Evolutionary conservation across 1,284 basidiomycete genomes (phyloP).

Genomic region (Cryptococcus sp.): DNA sequence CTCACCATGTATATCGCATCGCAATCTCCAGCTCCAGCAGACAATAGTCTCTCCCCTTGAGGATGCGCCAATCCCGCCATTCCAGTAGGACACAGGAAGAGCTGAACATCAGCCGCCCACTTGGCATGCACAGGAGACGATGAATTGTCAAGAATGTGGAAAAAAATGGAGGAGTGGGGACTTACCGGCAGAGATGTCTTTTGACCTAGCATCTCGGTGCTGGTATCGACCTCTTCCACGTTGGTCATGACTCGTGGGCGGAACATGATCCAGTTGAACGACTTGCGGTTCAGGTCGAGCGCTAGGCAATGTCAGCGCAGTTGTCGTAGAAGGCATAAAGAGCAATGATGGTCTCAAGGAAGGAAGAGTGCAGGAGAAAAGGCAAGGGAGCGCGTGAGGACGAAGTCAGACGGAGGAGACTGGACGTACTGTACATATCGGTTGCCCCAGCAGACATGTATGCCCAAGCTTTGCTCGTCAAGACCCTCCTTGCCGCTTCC

Average conservation of each 20-base stretch:
- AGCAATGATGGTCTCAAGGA: not conserved
- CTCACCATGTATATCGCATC: constrained; percentile 45
- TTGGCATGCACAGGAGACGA: no score
- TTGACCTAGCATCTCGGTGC: constrained; percentile 39
- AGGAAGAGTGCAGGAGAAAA: no score
- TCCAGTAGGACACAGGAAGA: constrained; percentile 47
- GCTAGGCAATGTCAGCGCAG: constrained; percentile 12
- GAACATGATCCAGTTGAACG: constrained; percentile 45
- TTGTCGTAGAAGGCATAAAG: no score
- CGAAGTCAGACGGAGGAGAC: constrained; percentile 6
- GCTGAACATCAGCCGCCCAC: constrained; percentile 9
- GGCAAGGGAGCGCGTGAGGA: not conserved
- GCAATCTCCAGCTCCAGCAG: constrained; percentile 38
- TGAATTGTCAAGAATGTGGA: no score
- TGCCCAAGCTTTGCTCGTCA: constrained; percentile 45
- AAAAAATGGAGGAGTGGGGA: not conserved
- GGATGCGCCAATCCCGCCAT: constrained; percentile 46
- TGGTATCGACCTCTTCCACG: constrained; percentile 39
- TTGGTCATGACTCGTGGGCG: constrained; percentile 43
- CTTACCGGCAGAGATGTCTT: constrained; percentile 34
- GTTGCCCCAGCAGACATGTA: constrained; percentile 46
- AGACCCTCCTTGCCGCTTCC: constrained; percentile 35
- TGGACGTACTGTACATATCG: constrained; percentile 41
- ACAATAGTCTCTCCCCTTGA: constrained; percentile 40
- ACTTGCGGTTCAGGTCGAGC: constrained; percentile 36